Evolutionary conservation across 768 basidiomycete species (phyloP).

Genomic region (Galerina sulciceps): DNA sequence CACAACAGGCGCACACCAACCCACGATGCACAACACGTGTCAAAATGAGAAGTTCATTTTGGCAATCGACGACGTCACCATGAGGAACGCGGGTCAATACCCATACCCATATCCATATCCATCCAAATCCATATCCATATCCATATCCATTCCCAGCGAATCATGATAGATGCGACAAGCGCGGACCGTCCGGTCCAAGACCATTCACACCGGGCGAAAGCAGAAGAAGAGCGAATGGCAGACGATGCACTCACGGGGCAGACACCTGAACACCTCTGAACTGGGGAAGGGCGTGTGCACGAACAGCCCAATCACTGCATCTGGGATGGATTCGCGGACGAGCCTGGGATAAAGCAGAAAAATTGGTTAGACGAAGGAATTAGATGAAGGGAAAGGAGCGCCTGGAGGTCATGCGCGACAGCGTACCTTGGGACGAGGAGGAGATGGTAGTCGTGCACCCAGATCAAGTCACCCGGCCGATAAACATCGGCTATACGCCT

Average conservation of each 20-base stretch:
- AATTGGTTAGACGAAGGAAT: slow-evolving; percentile 5
- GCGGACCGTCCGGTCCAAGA: too few species aligned
- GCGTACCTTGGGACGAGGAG: slow-evolving; percentile 77
- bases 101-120: too few species aligned
- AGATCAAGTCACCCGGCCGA: slow-evolving; percentile 88
- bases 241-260: slow-evolving; percentile 68
- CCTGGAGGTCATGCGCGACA: neutral
- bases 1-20: neutral
- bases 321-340: slow-evolving; percentile 70
- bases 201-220: neutral
- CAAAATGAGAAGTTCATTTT: neutral
- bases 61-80: neutral
- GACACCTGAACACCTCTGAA: slow-evolving; percentile 93
- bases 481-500: slow-evolving; percentile 73
- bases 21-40: neutral
- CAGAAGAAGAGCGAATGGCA: neutral
- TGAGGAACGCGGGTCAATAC: neutral
- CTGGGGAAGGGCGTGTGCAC: slow-evolving; percentile 98
- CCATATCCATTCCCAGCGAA: too few species aligned
- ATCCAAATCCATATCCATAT: too few species aligned
- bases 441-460: slow-evolving; percentile 96
- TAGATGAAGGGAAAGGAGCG: slow-evolving; percentile 1
- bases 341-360: slow-evolving; percentile 42
- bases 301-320: slow-evolving; percentile 86
- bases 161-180: too few species aligned